Evolutionary conservation across 106 monocot species (phyloP), one percentile per base, ranked within the genome.

Genomic region (Dioscorea alata): DNA sequence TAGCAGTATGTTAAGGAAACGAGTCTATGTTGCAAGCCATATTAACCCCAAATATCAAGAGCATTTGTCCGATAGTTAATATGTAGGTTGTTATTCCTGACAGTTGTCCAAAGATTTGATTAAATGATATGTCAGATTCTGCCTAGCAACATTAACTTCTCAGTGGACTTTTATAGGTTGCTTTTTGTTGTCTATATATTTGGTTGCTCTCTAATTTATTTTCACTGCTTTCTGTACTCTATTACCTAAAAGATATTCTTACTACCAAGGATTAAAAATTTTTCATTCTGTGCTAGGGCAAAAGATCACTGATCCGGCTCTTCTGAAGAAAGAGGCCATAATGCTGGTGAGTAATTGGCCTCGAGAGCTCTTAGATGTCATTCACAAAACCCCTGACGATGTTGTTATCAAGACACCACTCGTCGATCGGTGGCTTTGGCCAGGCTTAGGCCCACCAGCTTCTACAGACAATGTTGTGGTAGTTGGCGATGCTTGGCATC

Each of bases 351-450:
- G 53, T 68, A 75, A 71, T 49, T 97, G 92, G 84, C 86, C 89
- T 33, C 12, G 49, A 15, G 92, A 92, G 21, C 75, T 97, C 61
- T 10, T 73, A 53, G 85, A 85, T 49, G 70, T 75, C 71, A 78
- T 97, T 17, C 63, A 70, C 7, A 86, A 70, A 33, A 97, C 97
- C 20, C 83, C 89, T 8, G 89, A 87, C 7, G 60, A 69, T 32
- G 56, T 42, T 28, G 50, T 97, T 16, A 61, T 83, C 65, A 92
- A 79, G 74, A 92, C 92, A 4, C 89, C 89, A 9, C 61, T 97
- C n/a, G 89, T 70, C 18, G 97, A 97, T 69, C 75, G 97, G 34
- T 97, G 97, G 97, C 84, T 97, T 12, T 97, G 92, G 97, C 97
- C 92, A 4, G 68, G 81, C 9, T 22, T 85, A 4, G 77, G 70